Percentiles rank a stretch among this genome's conserved stretches.
Evolutionary conservation across 805 yeast species (phyloP).

Genomic region (Sugiyamaella chiloensis): DNA sequence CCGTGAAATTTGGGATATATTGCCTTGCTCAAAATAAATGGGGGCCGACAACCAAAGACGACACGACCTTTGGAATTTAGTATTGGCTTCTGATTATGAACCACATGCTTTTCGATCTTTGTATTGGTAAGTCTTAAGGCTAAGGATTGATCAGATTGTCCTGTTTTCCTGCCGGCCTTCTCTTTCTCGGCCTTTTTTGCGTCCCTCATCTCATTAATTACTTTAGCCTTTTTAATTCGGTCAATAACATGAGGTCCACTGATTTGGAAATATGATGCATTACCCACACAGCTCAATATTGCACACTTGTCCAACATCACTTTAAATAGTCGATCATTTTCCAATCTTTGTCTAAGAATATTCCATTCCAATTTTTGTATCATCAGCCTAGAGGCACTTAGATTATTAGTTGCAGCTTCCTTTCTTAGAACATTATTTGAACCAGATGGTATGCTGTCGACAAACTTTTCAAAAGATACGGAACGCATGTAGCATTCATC

Average conservation of each 20-base stretch:
- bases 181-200: background rate
- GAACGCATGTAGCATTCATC: too few relatives aligned
- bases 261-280: background rate
- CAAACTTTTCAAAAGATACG: too few relatives aligned
- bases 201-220: background rate
- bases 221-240: background rate
- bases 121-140: too few relatives aligned
- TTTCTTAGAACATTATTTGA: too few relatives aligned
- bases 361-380: background rate
- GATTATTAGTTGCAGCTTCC: too few relatives aligned
- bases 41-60: conserved; percentile 9
- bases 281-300: background rate
- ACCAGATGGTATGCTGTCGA: too few relatives aligned
- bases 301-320: background rate
- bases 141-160: too few relatives aligned
- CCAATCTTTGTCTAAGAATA: background rate
- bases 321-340: background rate
- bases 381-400: too few relatives aligned
- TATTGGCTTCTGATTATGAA: background rate
- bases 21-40: background rate
- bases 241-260: conserved; percentile 3
- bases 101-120: too few relatives aligned
- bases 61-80: conserved; percentile 3
- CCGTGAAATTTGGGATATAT: background rate
- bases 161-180: too few relatives aligned